phyloP scores from a whole-genome alignment of 768 basidiomycete genomes.

The Baorangia bicolor region DNA sequence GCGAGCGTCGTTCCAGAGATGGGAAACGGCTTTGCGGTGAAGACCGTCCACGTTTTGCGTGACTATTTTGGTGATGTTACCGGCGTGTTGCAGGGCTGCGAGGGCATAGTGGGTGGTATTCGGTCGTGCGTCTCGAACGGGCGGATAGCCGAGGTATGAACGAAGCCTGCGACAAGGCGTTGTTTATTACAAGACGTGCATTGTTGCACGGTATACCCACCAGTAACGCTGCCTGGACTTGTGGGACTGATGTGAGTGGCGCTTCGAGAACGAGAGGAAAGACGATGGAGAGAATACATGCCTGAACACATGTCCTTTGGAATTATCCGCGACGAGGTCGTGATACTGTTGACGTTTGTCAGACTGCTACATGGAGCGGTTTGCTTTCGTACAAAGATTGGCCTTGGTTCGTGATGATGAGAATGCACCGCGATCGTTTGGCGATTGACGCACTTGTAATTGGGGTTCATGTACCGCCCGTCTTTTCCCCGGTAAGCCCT shows the following conservation, averaged over 20 bases:
- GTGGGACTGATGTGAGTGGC: conserved; percentile 5
- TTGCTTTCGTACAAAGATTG: conserved; percentile 48
- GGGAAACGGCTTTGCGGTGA: conserved; percentile 72
- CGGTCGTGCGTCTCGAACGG: conserved; percentile 77
- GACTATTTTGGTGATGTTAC: conserved; percentile 59
- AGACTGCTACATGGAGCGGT: background rate
- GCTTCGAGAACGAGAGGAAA: background rate
- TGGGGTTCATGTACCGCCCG: conserved; percentile 87
- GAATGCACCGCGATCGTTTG: background rate
- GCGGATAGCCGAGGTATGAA: conserved; percentile 82
- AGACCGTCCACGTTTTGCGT: conserved; percentile 96
- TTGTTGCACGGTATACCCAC: conserved; percentile 28
- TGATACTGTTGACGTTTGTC: conserved; percentile 54
- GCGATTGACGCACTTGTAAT: conserved; percentile 62
- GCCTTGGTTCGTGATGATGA: conserved; percentile 36
- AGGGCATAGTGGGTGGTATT: conserved; percentile 90
- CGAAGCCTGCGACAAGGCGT: conserved; percentile 47
- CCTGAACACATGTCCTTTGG: conserved; percentile 72
- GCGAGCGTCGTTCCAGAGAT: conserved; percentile 40
- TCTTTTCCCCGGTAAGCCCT: conserved; percentile 88
- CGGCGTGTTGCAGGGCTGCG: conserved; percentile 75
- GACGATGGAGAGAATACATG: conserved; percentile 29
- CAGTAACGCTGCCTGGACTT: conserved; percentile 79
- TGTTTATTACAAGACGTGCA: background rate
- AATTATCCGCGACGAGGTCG: conserved; percentile 72